Evolutionary conservation across 202 grass and related monocot genomes (phyloP), one percentile per base, ranked within the genome.

Genomic region (Sporobolus alterniflorus): DNA sequence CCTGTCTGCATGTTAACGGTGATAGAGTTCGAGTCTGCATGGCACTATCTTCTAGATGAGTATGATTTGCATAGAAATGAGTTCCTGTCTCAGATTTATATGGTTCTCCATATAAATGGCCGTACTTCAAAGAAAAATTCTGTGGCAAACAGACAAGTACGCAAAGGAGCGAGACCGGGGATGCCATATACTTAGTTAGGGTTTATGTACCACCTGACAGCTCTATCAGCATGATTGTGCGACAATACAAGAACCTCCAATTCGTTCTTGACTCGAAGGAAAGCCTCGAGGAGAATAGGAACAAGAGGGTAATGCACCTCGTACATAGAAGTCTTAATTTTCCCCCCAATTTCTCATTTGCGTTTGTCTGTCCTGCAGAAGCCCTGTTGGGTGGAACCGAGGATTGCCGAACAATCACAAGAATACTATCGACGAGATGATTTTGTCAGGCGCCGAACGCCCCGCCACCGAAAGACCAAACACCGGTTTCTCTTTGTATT

Each of bases 1-100:
- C n/a, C n/a, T n/a, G n/a, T n/a, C n/a, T n/a, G 76, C 76, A 78
- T 67, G 76, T 51, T 66, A 63, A 78, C 76, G 17, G 30, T 66
- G 21, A 50, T 20, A 76, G 74, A 78, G 75, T 78, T 78, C 4
- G 60, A 78, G 9, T 36, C 43, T 34, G 75, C 43, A 36, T 78
- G 76, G 76, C 30, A 52, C 31, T 31, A 39, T 66, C 76, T 78
- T 78, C 76, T 78, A 51, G 76, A 78, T 67, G 64, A 78, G 21
- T 26, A 78, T n/a, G 67, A 66, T 61, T 52, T 78, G 61, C 76
- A 66, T 51, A 61, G 43, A 1, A 39, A 78, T 67, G 76, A 14
- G 51, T 78, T 78, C 21, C 62, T 78, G 50, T 51, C 44, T 0
- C 44, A 78, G 43, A 67, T 78, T 78, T n/a, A n/a, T 78, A 78